These are phyloP conservation scores for Protostelium mycophagum DNA, from an alignment of 78 protist species.

Conservation along the genomic window DNA sequence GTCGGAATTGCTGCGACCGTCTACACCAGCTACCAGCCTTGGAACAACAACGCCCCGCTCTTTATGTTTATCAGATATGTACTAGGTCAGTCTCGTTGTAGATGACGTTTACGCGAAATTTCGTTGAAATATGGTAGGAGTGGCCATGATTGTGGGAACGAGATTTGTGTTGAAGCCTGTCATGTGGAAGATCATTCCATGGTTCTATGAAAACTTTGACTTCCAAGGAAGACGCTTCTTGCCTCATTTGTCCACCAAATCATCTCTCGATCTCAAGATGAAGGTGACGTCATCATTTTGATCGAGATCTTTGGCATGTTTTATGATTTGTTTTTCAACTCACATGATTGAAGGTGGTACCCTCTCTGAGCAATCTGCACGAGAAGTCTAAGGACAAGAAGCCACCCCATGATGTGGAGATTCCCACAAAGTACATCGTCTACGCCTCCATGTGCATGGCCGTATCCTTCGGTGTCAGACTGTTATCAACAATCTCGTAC, in stretches of 20 bases:
- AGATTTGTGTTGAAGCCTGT: not conserved
- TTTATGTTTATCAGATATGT: not conserved
- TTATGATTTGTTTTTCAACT: too few relatives aligned
- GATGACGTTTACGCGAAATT: not conserved
- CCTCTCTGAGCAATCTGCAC: not conserved
- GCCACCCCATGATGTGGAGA: slow-evolving; percentile 1
- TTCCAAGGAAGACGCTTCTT: not conserved
- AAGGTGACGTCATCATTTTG: too few relatives aligned
- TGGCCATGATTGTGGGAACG: not conserved
- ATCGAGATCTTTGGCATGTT: too few relatives aligned
- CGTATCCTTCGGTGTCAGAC: not conserved
- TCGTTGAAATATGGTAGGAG: not conserved
- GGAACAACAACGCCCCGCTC: not conserved
- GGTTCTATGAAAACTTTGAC: not conserved
- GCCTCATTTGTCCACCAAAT: not conserved
- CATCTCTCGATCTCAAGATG: not conserved
- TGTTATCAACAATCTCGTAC: not conserved
- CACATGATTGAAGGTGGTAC: too few relatives aligned
- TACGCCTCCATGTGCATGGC: not conserved
- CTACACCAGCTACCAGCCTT: not conserved
- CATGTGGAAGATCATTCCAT: not conserved
- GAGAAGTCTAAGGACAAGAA: not conserved
- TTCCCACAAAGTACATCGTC: not conserved
- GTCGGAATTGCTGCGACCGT: not conserved
- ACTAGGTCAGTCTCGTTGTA: not conserved